Evolutionary conservation across 73 alveolate species (phyloP), one percentile per base, ranked within the genome.

Genomic region (Paramecium caudatum): DNA sequence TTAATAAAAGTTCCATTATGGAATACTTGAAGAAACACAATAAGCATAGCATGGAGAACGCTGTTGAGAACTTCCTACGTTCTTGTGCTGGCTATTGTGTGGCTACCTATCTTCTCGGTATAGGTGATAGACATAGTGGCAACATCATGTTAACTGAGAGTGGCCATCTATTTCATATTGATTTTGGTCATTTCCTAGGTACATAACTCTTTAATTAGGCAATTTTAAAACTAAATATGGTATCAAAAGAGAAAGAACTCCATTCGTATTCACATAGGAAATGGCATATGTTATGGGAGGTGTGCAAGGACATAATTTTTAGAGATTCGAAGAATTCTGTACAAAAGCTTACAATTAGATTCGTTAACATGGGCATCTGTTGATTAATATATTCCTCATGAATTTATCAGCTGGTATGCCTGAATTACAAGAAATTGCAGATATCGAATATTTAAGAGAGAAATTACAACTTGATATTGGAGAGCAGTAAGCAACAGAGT

Each of bases 71-170:
- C 78, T 97, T 97, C 82, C 78, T 95, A 30, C 74, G 92, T 46
- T 82, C 98, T 41, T 93, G 97, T 62, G 99, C 98, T 3, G 99
- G 99, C 21, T 97, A 97, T 90, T 97, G 99, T 85, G 96, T 96
- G 46, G 97, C 98, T 19, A 92, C 98, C 4, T 97, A 95, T 88
- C 93, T 95, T 47, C 90, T 97, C 3, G 99, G 99, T 17, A 94
- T 97, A 27, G 99, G 98, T 0, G 99, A 97, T 92, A 94, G 99
- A 82, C 99, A 97, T 86, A 95, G 98, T 30, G 99, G 97, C 61
- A 97, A 97, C 86, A 96, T 97, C 83, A 97, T 97, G 99, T 82
- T 97, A 33, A 93, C 92, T 47, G 93, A 94, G 63, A 95, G 94
- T 46, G 99, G 99, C 1, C 97, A 96, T 82, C 92, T 96, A 82